These are phyloP conservation scores for Clonostachys chloroleuca DNA, from an alignment of 2,329 filamentous ascomycete genomes.

Conservation along the genomic window DNA sequence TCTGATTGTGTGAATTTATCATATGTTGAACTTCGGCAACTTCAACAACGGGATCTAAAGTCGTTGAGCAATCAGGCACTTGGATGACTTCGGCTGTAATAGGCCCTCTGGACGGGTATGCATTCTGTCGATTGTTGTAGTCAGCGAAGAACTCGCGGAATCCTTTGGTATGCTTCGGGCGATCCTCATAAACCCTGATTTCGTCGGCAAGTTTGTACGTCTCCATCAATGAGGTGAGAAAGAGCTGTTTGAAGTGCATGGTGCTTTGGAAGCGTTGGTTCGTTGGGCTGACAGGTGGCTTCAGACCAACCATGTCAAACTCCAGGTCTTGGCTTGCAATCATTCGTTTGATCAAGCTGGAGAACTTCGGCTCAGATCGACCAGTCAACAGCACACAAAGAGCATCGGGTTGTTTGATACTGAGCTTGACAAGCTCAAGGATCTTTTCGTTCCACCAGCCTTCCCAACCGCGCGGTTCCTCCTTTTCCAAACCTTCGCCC, in stretches of 20 bases:
- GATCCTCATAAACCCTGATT: slow-evolving; percentile 70
- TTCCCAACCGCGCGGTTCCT: slow-evolving; percentile 80
- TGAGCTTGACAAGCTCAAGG: slow-evolving; percentile 73
- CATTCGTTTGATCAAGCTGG: slow-evolving; percentile 78
- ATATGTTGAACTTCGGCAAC: slow-evolving; percentile 82
- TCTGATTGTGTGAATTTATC: slow-evolving; percentile 79
- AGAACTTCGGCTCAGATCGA: slow-evolving; percentile 72
- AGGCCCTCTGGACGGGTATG: slow-evolving; percentile 50
- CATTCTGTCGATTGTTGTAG: slow-evolving; percentile 61
- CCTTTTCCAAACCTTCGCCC: slow-evolving; percentile 74
- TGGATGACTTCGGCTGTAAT: slow-evolving; percentile 80
- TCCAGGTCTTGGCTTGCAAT: slow-evolving; percentile 70
- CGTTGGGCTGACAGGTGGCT: slow-evolving; percentile 77
- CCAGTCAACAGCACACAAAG: slow-evolving; percentile 86
- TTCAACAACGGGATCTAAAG: slow-evolving; percentile 74
- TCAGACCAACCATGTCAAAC: slow-evolving; percentile 85
- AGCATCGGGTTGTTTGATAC: slow-evolving; percentile 78
- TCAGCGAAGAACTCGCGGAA: slow-evolving; percentile 82
- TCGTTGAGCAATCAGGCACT: slow-evolving; percentile 71
- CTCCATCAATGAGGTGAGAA: slow-evolving; percentile 75
- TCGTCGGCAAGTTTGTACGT: slow-evolving; percentile 84
- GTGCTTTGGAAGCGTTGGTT: slow-evolving; percentile 77
- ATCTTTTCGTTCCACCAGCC: slow-evolving; percentile 98
- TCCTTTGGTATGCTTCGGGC: slow-evolving; percentile 64
- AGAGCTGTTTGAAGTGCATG: slow-evolving; percentile 87